These are phyloP conservation scores for Daedaleopsis sinensis DNA, from an alignment of 768 basidiomycete species.

Conservation along the genomic window DNA sequence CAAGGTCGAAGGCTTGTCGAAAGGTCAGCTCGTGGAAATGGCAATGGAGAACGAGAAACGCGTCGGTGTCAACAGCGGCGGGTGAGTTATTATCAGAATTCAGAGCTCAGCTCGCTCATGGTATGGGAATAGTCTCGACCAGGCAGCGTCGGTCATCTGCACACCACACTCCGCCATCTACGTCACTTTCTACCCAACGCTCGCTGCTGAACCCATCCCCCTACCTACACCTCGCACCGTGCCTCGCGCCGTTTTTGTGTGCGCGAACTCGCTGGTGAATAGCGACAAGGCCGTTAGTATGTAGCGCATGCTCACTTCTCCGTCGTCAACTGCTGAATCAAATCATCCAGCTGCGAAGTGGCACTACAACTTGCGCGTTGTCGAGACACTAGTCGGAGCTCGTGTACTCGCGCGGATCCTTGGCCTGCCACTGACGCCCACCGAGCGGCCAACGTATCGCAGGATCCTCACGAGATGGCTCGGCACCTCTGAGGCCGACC, in stretches of 20 bases:
- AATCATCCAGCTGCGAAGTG: conserved; percentile 58
- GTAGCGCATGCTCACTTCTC: not conserved
- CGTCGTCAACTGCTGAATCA: not conserved
- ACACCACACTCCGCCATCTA: conserved; percentile 71
- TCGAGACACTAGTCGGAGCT: conserved; percentile 86
- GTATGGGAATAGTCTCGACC: conserved; percentile 69
- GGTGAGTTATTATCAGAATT: conserved; percentile 45
- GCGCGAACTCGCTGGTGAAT: conserved; percentile 83
- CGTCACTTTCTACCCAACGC: conserved; percentile 78
- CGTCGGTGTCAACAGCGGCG: conserved; percentile 82
- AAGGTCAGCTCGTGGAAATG: conserved; percentile 76
- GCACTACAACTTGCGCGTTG: conserved; percentile 87
- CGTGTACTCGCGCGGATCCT: conserved; percentile 69
- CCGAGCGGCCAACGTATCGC: conserved; percentile 63
- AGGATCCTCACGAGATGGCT: conserved; percentile 65
- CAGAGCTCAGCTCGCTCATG: not conserved
- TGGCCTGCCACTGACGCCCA: conserved; percentile 41
- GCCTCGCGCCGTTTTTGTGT: conserved; percentile 61
- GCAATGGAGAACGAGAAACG: conserved; percentile 85
- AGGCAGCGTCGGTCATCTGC: conserved; percentile 86
- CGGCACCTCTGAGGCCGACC: conserved; percentile 32
- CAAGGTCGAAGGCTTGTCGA: conserved; percentile 55
- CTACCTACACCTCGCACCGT: conserved; percentile 49
- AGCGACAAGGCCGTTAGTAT: conserved; percentile 66
- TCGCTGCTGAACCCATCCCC: conserved; percentile 66